Evolutionary conservation across 805 yeast species (phyloP).

Genomic region (Yarrowia osloensis): DNA sequence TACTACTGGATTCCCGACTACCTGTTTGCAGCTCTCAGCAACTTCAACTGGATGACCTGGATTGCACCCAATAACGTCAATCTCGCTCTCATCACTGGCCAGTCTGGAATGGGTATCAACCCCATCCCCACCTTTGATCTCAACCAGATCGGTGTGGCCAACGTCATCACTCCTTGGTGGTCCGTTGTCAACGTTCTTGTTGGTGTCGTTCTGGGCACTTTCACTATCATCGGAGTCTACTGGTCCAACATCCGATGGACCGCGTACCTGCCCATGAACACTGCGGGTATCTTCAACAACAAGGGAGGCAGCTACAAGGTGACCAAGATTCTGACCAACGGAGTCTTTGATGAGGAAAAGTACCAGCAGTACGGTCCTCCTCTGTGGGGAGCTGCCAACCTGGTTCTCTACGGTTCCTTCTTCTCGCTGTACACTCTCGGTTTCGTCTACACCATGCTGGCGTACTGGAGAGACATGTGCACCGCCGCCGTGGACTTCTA

Average conservation of each 20-base stretch:
- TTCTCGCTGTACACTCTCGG: slow-evolving; percentile 56
- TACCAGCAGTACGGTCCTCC: slow-evolving; percentile 58
- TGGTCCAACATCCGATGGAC: slow-evolving; percentile 54
- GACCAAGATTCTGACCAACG: slow-evolving; percentile 47
- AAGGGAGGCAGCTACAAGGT: slow-evolving; percentile 50
- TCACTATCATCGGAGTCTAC: slow-evolving; percentile 39
- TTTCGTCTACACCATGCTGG: slow-evolving; percentile 52
- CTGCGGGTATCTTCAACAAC: slow-evolving; percentile 47
- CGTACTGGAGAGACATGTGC: slow-evolving; percentile 17
- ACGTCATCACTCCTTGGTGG: slow-evolving; percentile 33
- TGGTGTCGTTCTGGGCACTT: slow-evolving; percentile 31
- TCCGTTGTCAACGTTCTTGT: slow-evolving; percentile 18
- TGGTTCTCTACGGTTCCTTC: slow-evolving; percentile 55
- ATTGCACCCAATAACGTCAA: slow-evolving; percentile 53
- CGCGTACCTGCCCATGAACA: slow-evolving; percentile 53
- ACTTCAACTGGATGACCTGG: slow-evolving; percentile 65
- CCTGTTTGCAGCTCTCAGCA: slow-evolving; percentile 58
- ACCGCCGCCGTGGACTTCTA: not conserved
- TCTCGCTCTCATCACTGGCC: slow-evolving; percentile 56
- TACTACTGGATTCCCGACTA: slow-evolving; percentile 64
- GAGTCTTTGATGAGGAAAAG: slow-evolving; percentile 48
- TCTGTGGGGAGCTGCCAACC: slow-evolving; percentile 56
- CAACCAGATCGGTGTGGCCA: slow-evolving; percentile 39
- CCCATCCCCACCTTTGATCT: slow-evolving; percentile 50
- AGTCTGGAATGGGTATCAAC: slow-evolving; percentile 45